Evolutionary conservation across 139 green algal genomes (phyloP).

Genomic region (Chlorella sp.): DNA sequence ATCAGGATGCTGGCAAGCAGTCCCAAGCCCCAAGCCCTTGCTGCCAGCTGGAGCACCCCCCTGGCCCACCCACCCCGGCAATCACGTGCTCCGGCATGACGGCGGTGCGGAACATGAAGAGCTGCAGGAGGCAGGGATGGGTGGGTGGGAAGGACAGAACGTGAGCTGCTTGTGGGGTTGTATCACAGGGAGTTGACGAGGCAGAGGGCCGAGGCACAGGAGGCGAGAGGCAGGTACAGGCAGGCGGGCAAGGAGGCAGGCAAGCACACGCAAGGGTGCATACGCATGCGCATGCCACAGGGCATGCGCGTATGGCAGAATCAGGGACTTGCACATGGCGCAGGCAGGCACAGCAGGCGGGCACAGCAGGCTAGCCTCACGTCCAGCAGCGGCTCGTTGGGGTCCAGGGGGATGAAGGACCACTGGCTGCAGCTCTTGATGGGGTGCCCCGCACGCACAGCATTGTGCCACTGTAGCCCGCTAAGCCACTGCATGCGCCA

Average conservation of each 20-base stretch:
- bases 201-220: neutral
- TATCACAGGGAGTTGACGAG: neutral
- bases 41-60: neutral
- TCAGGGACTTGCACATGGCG: neutral
- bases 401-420: constrained; percentile 13
- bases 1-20: neutral
- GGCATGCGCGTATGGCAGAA: no score
- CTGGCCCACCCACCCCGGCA: neutral
- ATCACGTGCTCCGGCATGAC: constrained; percentile 28
- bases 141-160: no score
- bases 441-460: neutral
- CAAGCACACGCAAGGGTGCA: neutral
- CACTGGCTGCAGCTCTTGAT: neutral
- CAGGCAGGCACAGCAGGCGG: no score
- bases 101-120: constrained; percentile 3
- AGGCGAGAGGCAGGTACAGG: neutral
- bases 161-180: neutral
- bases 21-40: neutral
- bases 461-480: constrained; percentile 29
- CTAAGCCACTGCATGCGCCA: constrained; percentile 17
- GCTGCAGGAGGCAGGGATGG: neutral
- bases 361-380: neutral
- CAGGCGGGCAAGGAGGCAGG: neutral
- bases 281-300: no score
- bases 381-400: constrained; percentile 16